phyloP scores from a whole-genome alignment of 805 yeast species.

The Scheffersomyces coipomensis region DNA sequence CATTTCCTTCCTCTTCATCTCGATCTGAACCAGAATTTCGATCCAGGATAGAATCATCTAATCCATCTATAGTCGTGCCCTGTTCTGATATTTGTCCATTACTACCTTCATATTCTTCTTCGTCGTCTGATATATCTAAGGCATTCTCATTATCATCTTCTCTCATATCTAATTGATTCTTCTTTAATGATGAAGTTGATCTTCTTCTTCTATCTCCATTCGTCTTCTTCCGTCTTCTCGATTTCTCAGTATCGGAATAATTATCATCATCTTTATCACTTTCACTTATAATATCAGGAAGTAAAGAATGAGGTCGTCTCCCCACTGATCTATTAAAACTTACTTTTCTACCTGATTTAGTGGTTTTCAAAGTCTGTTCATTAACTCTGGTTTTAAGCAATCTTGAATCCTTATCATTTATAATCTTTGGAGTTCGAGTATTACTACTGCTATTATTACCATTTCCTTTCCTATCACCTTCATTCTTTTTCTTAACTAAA shows the following conservation, averaged over 20 bases:
- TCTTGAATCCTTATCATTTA: slow-evolving; percentile 6
- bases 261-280: slow-evolving; percentile 10
- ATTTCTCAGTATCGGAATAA: slow-evolving; percentile 11
- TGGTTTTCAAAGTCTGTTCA: slow-evolving; percentile 17
- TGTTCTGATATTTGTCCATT: background rate
- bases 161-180: background rate
- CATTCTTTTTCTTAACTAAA: slow-evolving; percentile 1
- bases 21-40: too few species aligned
- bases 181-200: background rate
- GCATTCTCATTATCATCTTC: background rate
- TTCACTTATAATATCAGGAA: background rate
- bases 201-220: slow-evolving; percentile 6
- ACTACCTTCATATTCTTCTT: slow-evolving; percentile 1
- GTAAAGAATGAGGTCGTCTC: slow-evolving; percentile 2
- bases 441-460: slow-evolving; percentile 2
- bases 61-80: too few species aligned
- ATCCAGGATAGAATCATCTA: too few species aligned
- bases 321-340: slow-evolving; percentile 28
- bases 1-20: background rate
- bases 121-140: background rate
- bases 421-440: background rate
- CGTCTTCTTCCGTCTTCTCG: slow-evolving; percentile 10
- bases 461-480: background rate
- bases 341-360: slow-evolving; percentile 23
- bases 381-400: slow-evolving; percentile 18